Conservation (phyloP, 192 early-diverging fungal species). For the Glomus cerebriforme region DNA sequence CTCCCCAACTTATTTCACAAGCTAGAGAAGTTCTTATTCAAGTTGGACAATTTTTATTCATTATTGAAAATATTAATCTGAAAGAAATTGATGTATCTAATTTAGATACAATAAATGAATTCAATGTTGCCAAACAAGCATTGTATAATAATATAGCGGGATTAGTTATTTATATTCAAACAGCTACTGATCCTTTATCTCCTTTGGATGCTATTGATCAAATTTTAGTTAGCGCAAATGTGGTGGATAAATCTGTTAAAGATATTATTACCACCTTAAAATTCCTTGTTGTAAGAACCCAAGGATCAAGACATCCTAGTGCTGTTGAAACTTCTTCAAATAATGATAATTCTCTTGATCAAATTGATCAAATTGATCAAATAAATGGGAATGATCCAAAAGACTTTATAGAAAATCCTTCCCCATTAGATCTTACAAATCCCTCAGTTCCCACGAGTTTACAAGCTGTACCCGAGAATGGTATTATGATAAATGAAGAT, state of each 20-base stretch:
- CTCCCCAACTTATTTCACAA: slow-evolving; percentile 42
- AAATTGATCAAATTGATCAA: not conserved
- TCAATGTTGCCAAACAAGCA: slow-evolving; percentile 61
- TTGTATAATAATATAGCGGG: slow-evolving; percentile 68
- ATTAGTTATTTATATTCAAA: slow-evolving; percentile 59
- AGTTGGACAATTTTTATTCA: slow-evolving; percentile 44
- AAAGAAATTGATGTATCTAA: slow-evolving; percentile 31
- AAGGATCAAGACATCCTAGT: slow-evolving; percentile 11
- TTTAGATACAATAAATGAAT: slow-evolving; percentile 41
- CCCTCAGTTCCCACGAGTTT: not conserved
- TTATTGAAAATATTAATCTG: slow-evolving; percentile 39
- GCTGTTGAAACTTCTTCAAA: slow-evolving; percentile 12
- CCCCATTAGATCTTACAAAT: not conserved
- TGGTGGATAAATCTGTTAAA: slow-evolving; percentile 59
- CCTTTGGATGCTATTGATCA: slow-evolving; percentile 55
- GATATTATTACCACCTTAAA: slow-evolving; percentile 54
- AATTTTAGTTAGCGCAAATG: slow-evolving; percentile 48
- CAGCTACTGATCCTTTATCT: slow-evolving; percentile 59
- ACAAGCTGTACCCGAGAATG: slow-evolving; percentile 20
- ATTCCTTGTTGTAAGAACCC: slow-evolving; percentile 44
- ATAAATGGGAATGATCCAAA: not conserved
- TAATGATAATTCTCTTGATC: not conserved
- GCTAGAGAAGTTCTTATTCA: slow-evolving; percentile 36
- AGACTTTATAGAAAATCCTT: not conserved
- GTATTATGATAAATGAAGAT: not conserved